These are phyloP conservation scores for Dissophora globulifera DNA, from an alignment of 192 early-diverging fungal species.

Conservation along the genomic window DNA sequence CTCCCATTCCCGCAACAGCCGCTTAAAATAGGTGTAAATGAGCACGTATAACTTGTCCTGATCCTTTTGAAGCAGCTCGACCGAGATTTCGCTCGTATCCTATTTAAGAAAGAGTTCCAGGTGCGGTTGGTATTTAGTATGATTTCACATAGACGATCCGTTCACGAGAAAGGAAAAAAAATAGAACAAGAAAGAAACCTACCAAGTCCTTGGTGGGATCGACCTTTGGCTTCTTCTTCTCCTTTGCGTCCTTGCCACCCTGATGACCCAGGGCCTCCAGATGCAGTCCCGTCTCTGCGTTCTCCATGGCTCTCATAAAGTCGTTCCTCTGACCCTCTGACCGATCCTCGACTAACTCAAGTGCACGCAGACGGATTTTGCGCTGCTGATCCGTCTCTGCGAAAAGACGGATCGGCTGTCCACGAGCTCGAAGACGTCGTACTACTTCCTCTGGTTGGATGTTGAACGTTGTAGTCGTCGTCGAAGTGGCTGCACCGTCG, in stretches of 20 bases:
- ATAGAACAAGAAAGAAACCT: background rate
- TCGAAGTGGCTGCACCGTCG: slow-evolving; percentile 11
- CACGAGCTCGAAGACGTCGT: slow-evolving; percentile 83
- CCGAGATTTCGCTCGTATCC: slow-evolving; percentile 78
- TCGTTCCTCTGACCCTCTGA: slow-evolving; percentile 92
- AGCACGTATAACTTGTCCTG: slow-evolving; percentile 77
- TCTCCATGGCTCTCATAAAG: slow-evolving; percentile 84
- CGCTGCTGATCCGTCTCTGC: slow-evolving; percentile 88
- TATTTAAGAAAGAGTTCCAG: slow-evolving; percentile 41
- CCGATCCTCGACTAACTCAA: slow-evolving; percentile 88
- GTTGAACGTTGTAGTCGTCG: slow-evolving; percentile 59
- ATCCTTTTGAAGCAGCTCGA: slow-evolving; percentile 81
- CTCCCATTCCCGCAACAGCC: slow-evolving; percentile 89
- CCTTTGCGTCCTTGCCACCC: slow-evolving; percentile 56
- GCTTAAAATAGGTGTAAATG: slow-evolving; percentile 87
- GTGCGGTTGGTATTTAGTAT: background rate
- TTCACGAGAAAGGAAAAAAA: background rate
- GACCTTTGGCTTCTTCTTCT: slow-evolving; percentile 59
- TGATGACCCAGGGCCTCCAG: slow-evolving; percentile 75
- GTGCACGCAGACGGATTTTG: slow-evolving; percentile 76
- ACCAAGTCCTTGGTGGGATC: slow-evolving; percentile 62
- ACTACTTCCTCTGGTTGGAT: slow-evolving; percentile 82
- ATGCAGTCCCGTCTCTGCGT: slow-evolving; percentile 82
- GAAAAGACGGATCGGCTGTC: slow-evolving; percentile 92
- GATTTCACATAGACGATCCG: too few species aligned